phyloP scores from a whole-genome alignment of 805 yeast species.

The Naumovozyma castellii region DNA sequence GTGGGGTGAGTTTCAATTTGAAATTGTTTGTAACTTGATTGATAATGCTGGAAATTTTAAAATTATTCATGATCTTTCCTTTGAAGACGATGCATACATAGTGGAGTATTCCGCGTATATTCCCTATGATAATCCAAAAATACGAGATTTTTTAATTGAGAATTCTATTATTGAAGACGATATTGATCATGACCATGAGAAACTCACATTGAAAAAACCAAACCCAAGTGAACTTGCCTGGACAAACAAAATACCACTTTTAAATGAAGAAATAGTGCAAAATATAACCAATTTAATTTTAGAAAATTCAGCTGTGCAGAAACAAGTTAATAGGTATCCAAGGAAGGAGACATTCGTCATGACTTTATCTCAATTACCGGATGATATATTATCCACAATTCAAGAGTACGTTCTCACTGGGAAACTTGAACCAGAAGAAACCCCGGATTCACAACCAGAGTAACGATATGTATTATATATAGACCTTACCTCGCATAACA shows the following conservation, averaged over 20 bases:
- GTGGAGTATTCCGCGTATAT: slow-evolving; percentile 65
- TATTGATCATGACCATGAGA: slow-evolving; percentile 25
- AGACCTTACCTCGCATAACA: too few relatives aligned
- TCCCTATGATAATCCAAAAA: slow-evolving; percentile 59
- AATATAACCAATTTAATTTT: slow-evolving; percentile 17
- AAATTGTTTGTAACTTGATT: slow-evolving; percentile 57
- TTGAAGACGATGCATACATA: slow-evolving; percentile 60
- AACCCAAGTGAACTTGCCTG: slow-evolving; percentile 1
- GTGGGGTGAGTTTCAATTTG: slow-evolving; percentile 95
- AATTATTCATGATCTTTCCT: slow-evolving; percentile 76
- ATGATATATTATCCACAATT: slow-evolving; percentile 8
- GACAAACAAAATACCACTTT: slow-evolving; percentile 6
- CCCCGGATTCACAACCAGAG: too few relatives aligned
- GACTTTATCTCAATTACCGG: slow-evolving; percentile 21
- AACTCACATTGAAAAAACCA: slow-evolving; percentile 28
- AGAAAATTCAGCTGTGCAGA: slow-evolving; percentile 18
- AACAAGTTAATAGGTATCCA: slow-evolving; percentile 14
- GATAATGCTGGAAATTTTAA: slow-evolving; percentile 79
- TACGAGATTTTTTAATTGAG: slow-evolving; percentile 62
- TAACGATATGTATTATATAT: too few relatives aligned
- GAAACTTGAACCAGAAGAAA: background rate
- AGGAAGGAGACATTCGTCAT: slow-evolving; percentile 17
- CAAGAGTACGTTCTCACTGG: background rate
- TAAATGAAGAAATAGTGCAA: slow-evolving; percentile 16
- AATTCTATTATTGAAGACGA: slow-evolving; percentile 33